Evolutionary conservation across 768 basidiomycete species (phyloP), one percentile per base, ranked within the genome.

Genomic region (Saitozyma sp.): DNA sequence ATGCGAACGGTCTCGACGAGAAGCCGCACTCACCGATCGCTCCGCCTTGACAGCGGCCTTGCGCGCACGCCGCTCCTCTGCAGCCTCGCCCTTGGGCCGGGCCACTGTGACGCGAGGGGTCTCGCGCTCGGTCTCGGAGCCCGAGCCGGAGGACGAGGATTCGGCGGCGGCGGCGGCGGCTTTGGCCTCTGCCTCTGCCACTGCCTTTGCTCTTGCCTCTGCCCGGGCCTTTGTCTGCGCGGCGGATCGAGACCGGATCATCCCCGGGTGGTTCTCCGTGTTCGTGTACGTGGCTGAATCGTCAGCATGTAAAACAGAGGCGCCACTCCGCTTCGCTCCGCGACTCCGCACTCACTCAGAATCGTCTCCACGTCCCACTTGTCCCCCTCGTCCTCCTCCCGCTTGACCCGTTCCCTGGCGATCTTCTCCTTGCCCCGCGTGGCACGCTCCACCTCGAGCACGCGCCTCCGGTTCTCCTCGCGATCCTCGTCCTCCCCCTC

Each of bases 351-450:
- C 90, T 78, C 78, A 95, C 95, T 88, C 2, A 99, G 82, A 45
- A 99, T 89, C 1, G 92, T 96, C 79, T 99, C 94, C 64, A 91
- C 94, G 76, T 99, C 96, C 96, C 96, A 99, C 61, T 80, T 77
- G 40, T 77, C 70, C 66, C 89, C 88, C 67, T 88, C 86, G 58
- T 86, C 63, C 29, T 67, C 57, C 38, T 62, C 65, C 85, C 68
- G 86, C 84, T 53, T 84, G 84, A 67, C 56, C 78, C 78, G 80
- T 6, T 80, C 81, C 54, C 66, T 69, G 45, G 69, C 65, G 50
- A 74, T 70, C 48, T 68, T 65, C 1, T 84, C 82, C 20, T 81
- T 69, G 42, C 80, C 80, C 83, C 84, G 38, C 84, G 83, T 84
- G 29, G 80, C 82, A 66, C 54, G 80, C 81, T 52, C 80, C 78